Conservation (phyloP, 1,284 basidiomycete genomes). For the Naganishia liquefaciens region DNA sequence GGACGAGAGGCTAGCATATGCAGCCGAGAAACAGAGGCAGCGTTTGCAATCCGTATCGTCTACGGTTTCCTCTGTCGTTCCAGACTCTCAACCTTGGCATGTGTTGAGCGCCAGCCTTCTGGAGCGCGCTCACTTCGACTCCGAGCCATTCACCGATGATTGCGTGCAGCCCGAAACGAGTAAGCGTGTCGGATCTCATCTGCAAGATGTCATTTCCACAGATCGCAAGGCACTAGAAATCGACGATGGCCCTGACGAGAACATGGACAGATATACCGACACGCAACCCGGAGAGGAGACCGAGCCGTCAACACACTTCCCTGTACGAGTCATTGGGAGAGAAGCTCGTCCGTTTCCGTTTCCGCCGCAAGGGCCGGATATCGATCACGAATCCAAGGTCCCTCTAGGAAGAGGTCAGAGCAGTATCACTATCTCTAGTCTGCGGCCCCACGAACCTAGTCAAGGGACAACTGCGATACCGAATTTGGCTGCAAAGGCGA, state of each 20-base stretch:
- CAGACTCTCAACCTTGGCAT: constrained; percentile 7
- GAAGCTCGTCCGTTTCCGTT: constrained; percentile 14
- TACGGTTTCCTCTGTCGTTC: constrained; percentile 3
- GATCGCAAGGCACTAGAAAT: neutral
- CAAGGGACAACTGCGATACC: neutral
- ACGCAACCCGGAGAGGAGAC: neutral
- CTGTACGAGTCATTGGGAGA: neutral
- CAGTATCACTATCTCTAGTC: constrained; percentile 1
- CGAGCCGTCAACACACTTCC: no score
- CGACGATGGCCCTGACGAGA: neutral
- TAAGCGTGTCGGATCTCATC: neutral
- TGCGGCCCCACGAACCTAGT: neutral
- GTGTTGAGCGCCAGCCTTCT: neutral
- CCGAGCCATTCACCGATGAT: no score
- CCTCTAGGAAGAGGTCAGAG: neutral
- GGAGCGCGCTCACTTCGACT: neutral
- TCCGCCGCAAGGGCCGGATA: neutral
- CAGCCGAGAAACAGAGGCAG: neutral
- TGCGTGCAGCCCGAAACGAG: neutral
- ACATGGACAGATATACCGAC: neutral
- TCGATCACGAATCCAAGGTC: no score
- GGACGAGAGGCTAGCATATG: neutral
- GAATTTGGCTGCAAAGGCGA: neutral
- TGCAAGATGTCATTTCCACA: neutral
- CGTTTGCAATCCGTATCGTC: neutral